Base-by-base conservation (phyloP, 1,284 basidiomycete genomes). In the Stereum hirsutum region DNA sequence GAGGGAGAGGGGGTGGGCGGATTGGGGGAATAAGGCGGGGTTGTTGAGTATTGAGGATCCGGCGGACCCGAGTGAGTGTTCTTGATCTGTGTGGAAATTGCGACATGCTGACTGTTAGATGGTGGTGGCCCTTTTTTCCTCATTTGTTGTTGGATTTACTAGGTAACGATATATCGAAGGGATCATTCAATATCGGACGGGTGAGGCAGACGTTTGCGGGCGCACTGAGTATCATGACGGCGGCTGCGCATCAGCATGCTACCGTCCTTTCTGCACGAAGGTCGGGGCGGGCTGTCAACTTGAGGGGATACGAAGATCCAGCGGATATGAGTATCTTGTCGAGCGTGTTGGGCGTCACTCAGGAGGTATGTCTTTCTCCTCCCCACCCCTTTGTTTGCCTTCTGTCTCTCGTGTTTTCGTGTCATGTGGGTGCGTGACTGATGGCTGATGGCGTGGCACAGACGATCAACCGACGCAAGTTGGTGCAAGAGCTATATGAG, bases 141-240 rank as follows among this genome's bases (percentile, higher is more conserved):
- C 37, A 31, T 42, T 28, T 46, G 42, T 34, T 46, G 42, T 39
- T 24, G 8, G 2, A 39, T 12, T 34, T 15, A 48, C 17, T 31
- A 94, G 90, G 80, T 30, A 98, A 98, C 59, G 95, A 99, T 62
- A 91, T 99, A 31, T 91, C 92, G 0, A 79, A 74, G 39, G 89
- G 90, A 2, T 93, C 93, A 0, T 95, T 80, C 60, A 82, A 81
- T 20, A 90, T 98, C 49, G 68, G 74, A 26, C 82, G 81, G 54
- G 91, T 98, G 35, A 78, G 84, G 17, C 76, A 81, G 43, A 87
- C 89, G 0, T 72, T 98, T 44, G 82, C 84, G 0, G 94, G 94
- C 4, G 95, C 94, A 2, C 82, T 82, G 64, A 81, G 82, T 42
- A 83, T 95, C 27, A 74, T 99, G 56, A 81, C 82, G 11, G 72